Evolutionary conservation across 352 stramenopile species (phyloP).

Genomic region (Globisporangium uncinulatum): DNA sequence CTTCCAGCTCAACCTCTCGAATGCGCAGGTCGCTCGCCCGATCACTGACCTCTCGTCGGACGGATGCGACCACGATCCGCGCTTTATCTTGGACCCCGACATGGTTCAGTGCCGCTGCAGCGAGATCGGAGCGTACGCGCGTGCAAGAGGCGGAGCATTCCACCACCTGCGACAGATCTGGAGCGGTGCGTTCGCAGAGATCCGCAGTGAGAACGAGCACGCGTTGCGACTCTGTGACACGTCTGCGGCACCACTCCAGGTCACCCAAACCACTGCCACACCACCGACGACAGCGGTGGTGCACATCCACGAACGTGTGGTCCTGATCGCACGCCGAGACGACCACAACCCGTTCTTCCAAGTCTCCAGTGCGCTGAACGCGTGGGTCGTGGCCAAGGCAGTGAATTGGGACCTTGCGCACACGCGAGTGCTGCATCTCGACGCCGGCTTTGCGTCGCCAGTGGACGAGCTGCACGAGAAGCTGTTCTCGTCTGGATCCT

Average conservation of each 20-base stretch:
- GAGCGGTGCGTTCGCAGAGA: neutral
- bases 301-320: conserved; percentile 10
- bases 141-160: neutral
- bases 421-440: conserved; percentile 39
- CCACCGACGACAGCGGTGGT: neutral
- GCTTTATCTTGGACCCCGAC: conserved; percentile 14
- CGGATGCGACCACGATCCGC: conserved; percentile 31
- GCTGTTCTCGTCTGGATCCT: conserved; percentile 20
- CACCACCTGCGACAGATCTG: conserved; percentile 4
- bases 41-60: conserved; percentile 24
- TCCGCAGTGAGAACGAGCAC: neutral
- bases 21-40: conserved; percentile 17
- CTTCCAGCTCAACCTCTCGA: conserved; percentile 39
- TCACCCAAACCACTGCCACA: neutral
- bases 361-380: conserved; percentile 16
- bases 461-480: conserved; percentile 42
- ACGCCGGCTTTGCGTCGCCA: conserved; percentile 31
- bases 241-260: neutral
- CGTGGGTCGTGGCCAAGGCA: conserved; percentile 18
- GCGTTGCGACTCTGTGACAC: conserved; percentile 3
- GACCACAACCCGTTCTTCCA: conserved; percentile 30
- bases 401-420: conserved; percentile 22
- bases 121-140: conserved; percentile 5
- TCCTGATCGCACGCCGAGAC: conserved; percentile 20
- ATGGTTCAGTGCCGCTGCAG: conserved; percentile 17